Evolutionary conservation across 108 stramenopile species (phyloP).

Genomic region (Nannochloropsis oceanica): DNA sequence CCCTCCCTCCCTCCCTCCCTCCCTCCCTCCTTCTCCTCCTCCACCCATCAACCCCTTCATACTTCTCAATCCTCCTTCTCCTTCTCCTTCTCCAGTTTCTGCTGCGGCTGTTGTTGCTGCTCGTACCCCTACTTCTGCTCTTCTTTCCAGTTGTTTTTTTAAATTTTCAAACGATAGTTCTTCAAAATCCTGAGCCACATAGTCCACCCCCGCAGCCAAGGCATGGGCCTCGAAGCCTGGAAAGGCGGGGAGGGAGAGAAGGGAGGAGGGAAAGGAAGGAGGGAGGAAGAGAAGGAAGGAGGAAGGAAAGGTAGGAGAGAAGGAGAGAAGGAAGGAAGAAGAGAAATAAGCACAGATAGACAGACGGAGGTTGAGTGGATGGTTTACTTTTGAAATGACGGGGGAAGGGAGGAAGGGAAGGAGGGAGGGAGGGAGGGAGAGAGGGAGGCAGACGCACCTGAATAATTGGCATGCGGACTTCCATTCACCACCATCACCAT

Average conservation of each 20-base stretch:
- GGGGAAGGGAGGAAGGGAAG: too few relatives aligned
- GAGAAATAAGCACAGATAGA: too few relatives aligned
- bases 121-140: neutral
- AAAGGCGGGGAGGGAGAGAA: too few relatives aligned
- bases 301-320: too few relatives aligned
- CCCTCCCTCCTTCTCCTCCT: neutral
- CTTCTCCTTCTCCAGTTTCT: neutral
- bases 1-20: too few relatives aligned
- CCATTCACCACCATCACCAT: neutral
- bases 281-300: too few relatives aligned
- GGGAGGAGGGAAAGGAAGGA: too few relatives aligned
- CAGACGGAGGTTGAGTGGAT: too few relatives aligned
- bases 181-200: neutral
- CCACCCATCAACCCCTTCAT: neutral
- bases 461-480: neutral
- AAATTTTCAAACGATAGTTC: neutral
- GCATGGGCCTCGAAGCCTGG: neutral
- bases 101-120: neutral
- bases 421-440: too few relatives aligned
- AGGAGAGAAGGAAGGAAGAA: too few relatives aligned
- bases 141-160: neutral
- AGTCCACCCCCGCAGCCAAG: neutral
- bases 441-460: too few relatives aligned
- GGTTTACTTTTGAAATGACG: too few relatives aligned
- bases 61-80: neutral